Evolutionary conservation across 176 grass and related monocot species (phyloP).

Genomic region (Stipa capillata): DNA sequence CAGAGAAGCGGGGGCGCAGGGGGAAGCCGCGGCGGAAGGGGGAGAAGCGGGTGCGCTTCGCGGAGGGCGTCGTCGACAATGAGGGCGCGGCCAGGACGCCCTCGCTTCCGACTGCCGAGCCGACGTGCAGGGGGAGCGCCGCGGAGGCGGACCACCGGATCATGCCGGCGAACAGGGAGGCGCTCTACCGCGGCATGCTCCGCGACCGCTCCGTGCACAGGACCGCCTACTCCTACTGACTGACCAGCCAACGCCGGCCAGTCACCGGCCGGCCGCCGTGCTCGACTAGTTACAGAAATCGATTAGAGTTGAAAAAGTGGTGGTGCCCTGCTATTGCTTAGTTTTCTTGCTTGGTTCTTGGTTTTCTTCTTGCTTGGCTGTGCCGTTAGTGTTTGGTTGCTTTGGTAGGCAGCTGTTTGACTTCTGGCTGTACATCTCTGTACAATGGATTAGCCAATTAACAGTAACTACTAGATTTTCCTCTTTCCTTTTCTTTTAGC

Average conservation of each 20-base stretch:
- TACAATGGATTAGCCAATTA: not conserved
- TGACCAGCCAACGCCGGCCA: not conserved
- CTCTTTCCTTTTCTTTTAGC: not conserved
- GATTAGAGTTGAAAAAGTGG: not conserved
- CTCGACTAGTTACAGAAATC: not conserved
- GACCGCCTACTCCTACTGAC: slow-evolving; percentile 52
- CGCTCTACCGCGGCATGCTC: slow-evolving; percentile 87
- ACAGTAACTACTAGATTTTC: not conserved
- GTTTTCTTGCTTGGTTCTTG: not conserved
- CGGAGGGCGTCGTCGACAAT: slow-evolving; percentile 55
- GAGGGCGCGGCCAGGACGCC: slow-evolving; percentile 32
- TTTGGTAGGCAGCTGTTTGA: slow-evolving; percentile 13
- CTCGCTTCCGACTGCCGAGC: not conserved
- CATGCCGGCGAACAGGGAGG: slow-evolving; percentile 85
- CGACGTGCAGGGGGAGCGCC: slow-evolving; percentile 16
- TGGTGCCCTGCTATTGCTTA: too few relatives aligned
- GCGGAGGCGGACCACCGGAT: slow-evolving; percentile 3
- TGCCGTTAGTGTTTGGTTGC: not conserved
- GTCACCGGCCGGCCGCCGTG: too few relatives aligned
- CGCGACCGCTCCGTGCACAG: slow-evolving; percentile 53
- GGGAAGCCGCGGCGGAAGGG: slow-evolving; percentile 18
- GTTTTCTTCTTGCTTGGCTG: not conserved
- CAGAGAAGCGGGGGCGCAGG: slow-evolving; percentile 33
- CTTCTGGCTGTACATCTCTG: not conserved
- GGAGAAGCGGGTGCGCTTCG: slow-evolving; percentile 69